A percentile compares a stretch with the other conserved stretches of the same genome.
Conservation (phyloP, 2,329 filamentous ascomycete species). For the Aspergillus sp. region DNA sequence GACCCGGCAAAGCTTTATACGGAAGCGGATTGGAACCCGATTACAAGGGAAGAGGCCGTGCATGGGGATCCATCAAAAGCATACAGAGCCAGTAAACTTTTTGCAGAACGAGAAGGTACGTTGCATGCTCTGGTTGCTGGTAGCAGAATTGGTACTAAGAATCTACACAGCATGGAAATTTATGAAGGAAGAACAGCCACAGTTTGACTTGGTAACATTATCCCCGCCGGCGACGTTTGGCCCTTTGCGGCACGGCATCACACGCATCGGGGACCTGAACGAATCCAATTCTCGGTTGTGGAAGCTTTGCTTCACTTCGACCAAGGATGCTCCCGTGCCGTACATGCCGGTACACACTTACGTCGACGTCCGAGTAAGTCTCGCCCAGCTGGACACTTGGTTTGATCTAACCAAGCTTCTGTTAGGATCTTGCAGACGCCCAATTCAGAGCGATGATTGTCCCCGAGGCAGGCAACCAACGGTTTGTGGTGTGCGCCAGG, state of each 20-base stretch:
- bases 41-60: not conserved
- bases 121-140: not conserved
- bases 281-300: constrained; percentile 1
- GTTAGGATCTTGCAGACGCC: not conserved
- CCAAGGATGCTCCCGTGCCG: not conserved
- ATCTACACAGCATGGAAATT: not conserved
- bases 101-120: not conserved
- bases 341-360: not conserved
- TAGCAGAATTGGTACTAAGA: not conserved
- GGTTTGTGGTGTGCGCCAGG: not conserved
- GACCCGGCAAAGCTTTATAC: constrained; percentile 3
- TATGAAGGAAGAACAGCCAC: not conserved
- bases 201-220: not conserved
- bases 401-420: not conserved
- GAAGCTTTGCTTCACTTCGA: not conserved
- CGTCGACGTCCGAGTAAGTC: not conserved
- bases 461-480: not conserved
- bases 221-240: not conserved
- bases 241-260: not conserved
- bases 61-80: constrained; percentile 1
- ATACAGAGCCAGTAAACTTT: not conserved
- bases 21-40: constrained; percentile 2
- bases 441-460: not conserved
- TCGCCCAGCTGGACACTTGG: not conserved
- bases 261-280: constrained; percentile 1